Evolutionary conservation across 257 asterid genomes (phyloP).

Genomic region (Anisodus acutangulus): DNA sequence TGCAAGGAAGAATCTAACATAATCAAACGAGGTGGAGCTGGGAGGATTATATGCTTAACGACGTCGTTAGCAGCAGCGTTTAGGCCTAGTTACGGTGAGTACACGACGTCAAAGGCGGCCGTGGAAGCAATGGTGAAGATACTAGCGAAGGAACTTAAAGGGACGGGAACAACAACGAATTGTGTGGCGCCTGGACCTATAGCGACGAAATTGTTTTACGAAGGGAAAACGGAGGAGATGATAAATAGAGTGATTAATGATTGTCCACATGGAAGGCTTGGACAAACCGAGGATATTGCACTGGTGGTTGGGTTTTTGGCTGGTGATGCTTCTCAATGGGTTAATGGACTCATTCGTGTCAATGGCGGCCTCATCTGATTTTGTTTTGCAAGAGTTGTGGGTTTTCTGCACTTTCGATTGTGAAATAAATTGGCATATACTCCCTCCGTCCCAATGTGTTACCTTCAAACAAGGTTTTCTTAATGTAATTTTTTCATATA

Average conservation of each 20-base stretch:
- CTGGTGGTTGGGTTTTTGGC: constrained; percentile 62
- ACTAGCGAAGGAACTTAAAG: constrained; percentile 71
- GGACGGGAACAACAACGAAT: constrained; percentile 62
- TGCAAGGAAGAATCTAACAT: constrained; percentile 60
- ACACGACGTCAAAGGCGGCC: constrained; percentile 73
- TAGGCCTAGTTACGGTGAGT: constrained; percentile 57
- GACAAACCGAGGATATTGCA: constrained; percentile 60
- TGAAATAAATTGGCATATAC: no score
- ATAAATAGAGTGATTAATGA: constrained; percentile 47
- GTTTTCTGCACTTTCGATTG: no score
- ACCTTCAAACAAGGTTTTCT: no score
- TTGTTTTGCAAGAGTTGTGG: not conserved
- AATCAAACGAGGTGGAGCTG: constrained; percentile 65
- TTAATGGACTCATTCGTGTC: constrained; percentile 60
- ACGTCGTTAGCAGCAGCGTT: constrained; percentile 53
- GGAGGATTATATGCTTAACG: constrained; percentile 61
- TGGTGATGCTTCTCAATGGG: constrained; percentile 64
- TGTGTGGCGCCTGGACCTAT: constrained; percentile 69
- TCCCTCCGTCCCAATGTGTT: no score
- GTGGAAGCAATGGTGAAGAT: constrained; percentile 77
- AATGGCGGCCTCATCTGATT: constrained; percentile 42
- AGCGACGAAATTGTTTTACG: constrained; percentile 65
- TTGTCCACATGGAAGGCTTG: constrained; percentile 64
- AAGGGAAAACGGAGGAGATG: constrained; percentile 62
- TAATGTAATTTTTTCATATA: no score